Evolutionary conservation across 2,329 filamentous ascomycete species (phyloP), one percentile per base, ranked within the genome.

Genomic region (Fusarium sp.): DNA sequence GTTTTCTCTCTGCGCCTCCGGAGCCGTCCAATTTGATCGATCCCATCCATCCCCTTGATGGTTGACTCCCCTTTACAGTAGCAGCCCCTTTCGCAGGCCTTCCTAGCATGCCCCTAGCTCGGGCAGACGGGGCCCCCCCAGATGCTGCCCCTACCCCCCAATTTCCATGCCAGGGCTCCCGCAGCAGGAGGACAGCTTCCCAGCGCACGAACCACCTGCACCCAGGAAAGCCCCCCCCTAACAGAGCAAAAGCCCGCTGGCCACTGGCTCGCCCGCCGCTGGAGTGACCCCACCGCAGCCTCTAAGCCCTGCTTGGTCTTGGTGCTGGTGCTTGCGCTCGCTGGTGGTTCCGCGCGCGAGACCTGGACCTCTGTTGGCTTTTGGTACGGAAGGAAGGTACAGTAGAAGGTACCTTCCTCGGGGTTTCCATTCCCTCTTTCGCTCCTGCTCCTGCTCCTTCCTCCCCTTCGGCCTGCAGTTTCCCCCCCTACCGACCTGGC

Each of bases 101-200:
- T 59, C 71, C 71, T 74, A 73, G 67, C 64, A 70, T 61, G 61
- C 55, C 51, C 53, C 40, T 33, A 54, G 50, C 25, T 44, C 46
- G 46, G 46, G 46, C 46, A 54, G 57, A 71, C 67, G 44, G 58
- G 65, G 64, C 8, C 42, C 65, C 61, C 71, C 71, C 70, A 70
- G 66, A 69, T 67, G 58, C 62, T 58, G 31, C 49, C 58, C 64
- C 62, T 57, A 25, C 64, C 56, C 55, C 72, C 72, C 72, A 72
- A 72, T 71, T 74, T 71, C 71, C 65, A 73, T 71, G 69, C 71
- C 71, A 74, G 70, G 71, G 67, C 72, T 72, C 71, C 70, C 72
- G 69, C 70, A 74, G 64, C 58, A 70, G 51, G 66, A 58, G 57
- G 56, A 61, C 64, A 67, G 67, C 66, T 63, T 63, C 42, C 58